These are phyloP conservation scores for Neurospora sp. DNA, from an alignment of 495 filamentous ascomycete genomes.

Conservation along the genomic window DNA sequence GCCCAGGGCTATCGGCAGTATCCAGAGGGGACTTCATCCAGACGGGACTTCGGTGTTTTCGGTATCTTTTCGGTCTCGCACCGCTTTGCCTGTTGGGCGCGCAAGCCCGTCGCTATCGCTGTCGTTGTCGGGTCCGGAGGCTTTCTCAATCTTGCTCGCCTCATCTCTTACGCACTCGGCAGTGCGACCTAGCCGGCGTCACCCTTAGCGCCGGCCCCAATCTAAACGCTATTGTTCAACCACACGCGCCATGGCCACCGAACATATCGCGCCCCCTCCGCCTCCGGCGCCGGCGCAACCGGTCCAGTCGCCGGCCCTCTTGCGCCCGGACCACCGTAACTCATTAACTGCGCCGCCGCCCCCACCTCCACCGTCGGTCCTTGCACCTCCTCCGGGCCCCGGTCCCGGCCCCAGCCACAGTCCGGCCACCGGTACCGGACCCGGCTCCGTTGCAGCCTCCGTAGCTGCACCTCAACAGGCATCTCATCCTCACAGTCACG, in stretches of 20 bases:
- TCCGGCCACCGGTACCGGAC: neutral
- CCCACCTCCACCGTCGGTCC: conserved; percentile 9
- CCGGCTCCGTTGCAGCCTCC: conserved; percentile 1
- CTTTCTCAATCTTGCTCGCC: neutral
- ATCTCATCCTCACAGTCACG: conserved; percentile 1
- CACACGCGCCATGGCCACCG: conserved; percentile 18
- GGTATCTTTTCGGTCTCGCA: neutral
- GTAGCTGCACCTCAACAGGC: neutral
- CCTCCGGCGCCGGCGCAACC: conserved; percentile 8
- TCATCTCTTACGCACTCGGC: neutral
- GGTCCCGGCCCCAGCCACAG: conserved; percentile 1
- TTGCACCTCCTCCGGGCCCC: conserved; percentile 9
- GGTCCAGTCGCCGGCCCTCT: conserved; percentile 5
- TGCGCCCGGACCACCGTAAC: conserved; percentile 16
- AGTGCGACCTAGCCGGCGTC: neutral
- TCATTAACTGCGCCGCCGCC: conserved; percentile 13
- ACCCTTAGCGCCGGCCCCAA: neutral
- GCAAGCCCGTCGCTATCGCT: neutral
- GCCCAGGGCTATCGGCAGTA: conserved; percentile 3
- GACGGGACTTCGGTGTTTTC: neutral
- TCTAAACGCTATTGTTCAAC: neutral
- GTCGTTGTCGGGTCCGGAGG: neutral
- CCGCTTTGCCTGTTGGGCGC: neutral
- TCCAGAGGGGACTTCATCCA: conserved; percentile 1
- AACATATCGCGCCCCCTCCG: conserved; percentile 15